These are phyloP conservation scores for Forsythia suspensa DNA, from an alignment of 257 asterid species.

Conservation along the genomic window DNA sequence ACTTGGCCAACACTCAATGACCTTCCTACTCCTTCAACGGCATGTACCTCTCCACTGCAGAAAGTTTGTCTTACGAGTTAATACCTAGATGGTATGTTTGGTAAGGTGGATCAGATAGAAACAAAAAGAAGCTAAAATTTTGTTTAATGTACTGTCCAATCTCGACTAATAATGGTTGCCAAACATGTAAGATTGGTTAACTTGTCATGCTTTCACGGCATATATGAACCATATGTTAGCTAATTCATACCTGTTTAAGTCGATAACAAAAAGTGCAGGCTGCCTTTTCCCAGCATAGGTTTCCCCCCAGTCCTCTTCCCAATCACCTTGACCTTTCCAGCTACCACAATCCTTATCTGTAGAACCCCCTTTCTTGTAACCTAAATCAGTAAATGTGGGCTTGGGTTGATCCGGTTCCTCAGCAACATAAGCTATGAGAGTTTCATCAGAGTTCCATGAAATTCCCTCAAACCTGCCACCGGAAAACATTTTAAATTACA, in stretches of 20 bases:
- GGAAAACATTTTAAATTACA: conserved; percentile 18
- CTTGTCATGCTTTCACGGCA: not conserved
- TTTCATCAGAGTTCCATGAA: conserved; percentile 90
- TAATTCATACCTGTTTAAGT: conserved; percentile 48
- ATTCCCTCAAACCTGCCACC: conserved; percentile 90
- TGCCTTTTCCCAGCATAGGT: conserved; percentile 82
- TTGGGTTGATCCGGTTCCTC: conserved; percentile 71
- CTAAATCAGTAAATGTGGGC: conserved; percentile 62
- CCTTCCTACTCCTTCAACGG: conserved; percentile 61
- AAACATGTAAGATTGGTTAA: not conserved
- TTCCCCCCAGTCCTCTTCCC: conserved; percentile 99
- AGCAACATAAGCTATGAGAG: conserved; percentile 74
- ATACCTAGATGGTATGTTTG: conserved; percentile 8
- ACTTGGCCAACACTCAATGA: conserved; percentile 86
- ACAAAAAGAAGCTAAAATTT: conserved; percentile 3
- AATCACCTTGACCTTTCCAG: conserved; percentile 94
- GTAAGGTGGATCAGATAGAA: not conserved
- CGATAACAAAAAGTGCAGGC: conserved; percentile 81
- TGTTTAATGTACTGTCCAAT: not conserved
- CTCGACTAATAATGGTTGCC: not conserved
- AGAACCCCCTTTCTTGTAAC: conserved; percentile 53
- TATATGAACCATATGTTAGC: conserved; percentile 13
- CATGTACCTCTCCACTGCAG: conserved; percentile 75
- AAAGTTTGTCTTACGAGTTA: conserved; percentile 20
- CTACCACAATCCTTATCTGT: conserved; percentile 68